Percentiles rank a stretch among this genome's conserved stretches.
Conservation (phyloP, 805 yeast species). For the Ogataea minuta region DNA sequence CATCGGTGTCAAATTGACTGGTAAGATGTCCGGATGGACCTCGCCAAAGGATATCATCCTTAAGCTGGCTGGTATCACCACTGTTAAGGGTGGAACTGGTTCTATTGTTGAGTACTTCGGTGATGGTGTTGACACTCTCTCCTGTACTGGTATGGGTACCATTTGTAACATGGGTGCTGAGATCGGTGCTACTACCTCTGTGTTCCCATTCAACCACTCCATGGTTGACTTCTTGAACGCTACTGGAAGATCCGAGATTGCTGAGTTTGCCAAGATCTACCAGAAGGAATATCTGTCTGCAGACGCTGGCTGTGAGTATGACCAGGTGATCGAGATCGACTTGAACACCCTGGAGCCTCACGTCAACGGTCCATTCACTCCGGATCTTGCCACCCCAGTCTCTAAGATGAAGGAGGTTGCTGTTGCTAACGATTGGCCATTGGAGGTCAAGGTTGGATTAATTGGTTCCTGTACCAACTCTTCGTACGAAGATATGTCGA, state of each 20-base stretch:
- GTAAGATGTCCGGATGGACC: constrained; percentile 91
- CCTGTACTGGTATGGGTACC: constrained; percentile 99
- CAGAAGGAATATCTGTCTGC: constrained; percentile 62
- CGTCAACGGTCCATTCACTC: constrained; percentile 97
- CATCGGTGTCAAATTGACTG: constrained; percentile 92
- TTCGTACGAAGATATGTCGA: constrained; percentile 96
- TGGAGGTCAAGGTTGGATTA: constrained; percentile 82
- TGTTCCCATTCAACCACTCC: constrained; percentile 79
- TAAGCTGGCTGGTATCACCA: constrained; percentile 88
- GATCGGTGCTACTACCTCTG: constrained; percentile 97
- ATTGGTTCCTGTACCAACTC: constrained; percentile 99
- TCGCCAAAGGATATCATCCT: constrained; percentile 96
- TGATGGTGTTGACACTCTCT: constrained; percentile 86
- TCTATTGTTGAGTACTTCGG: constrained; percentile 95
- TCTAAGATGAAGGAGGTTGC: constrained; percentile 76
- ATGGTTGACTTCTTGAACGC: constrained; percentile 64
- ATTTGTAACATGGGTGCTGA: constrained; percentile 99
- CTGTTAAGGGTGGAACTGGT: constrained; percentile 99
- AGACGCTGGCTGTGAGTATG: constrained; percentile 87
- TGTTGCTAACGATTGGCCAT: constrained; percentile 79
- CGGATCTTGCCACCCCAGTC: constrained; percentile 93
- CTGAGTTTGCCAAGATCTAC: constrained; percentile 61
- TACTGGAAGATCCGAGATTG: constrained; percentile 80
- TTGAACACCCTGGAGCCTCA: constrained; percentile 87
- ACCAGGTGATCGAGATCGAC: constrained; percentile 87